Percentiles rank a stretch among this genome's conserved stretches.
These are phyloP conservation scores for Axilococcus clingmanii DNA, from an alignment of 139 green algal genomes.

Conservation along the genomic window DNA sequence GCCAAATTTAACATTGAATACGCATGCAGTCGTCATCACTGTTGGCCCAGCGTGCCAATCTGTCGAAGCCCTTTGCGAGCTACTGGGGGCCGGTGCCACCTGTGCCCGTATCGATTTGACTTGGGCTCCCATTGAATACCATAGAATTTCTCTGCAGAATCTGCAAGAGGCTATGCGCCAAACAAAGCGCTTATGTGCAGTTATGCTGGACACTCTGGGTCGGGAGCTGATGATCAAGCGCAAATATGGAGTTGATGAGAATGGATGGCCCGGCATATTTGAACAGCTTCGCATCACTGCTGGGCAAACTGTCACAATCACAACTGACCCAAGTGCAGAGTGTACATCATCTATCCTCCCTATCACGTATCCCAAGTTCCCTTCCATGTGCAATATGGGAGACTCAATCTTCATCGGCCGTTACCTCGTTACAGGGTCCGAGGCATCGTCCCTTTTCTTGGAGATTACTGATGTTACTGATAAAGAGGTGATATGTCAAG, in stretches of 20 bases:
- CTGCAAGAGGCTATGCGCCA: constrained; percentile 60
- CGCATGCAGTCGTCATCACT: constrained; percentile 57
- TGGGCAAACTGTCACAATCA: constrained; percentile 29
- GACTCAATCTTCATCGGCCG: constrained; percentile 82
- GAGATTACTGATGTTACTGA: constrained; percentile 42
- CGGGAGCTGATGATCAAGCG: constrained; percentile 64
- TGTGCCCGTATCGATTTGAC: constrained; percentile 70
- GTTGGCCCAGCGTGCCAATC: constrained; percentile 73
- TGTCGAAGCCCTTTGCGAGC: constrained; percentile 55
- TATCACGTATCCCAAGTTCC: constrained; percentile 71
- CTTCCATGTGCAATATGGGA: constrained; percentile 45
- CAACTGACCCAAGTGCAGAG: constrained; percentile 32
- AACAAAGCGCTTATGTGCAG: constrained; percentile 57
- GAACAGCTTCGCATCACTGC: constrained; percentile 33
- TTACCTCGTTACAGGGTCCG: constrained; percentile 83
- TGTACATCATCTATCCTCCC: constrained; percentile 47
- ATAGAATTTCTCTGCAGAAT: constrained; percentile 62
- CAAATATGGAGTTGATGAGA: constrained; percentile 49
- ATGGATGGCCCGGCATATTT: constrained; percentile 53
- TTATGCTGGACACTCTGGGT: constrained; percentile 76
- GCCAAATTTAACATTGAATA: neutral
- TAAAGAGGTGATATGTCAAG: constrained; percentile 62
- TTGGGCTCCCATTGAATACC: constrained; percentile 66
- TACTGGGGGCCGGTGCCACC: constrained; percentile 55
- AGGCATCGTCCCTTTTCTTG: constrained; percentile 70